Evolutionary conservation across 768 basidiomycete genomes (phyloP), one percentile per base, ranked within the genome.

Genomic region (Collybia sp.): DNA sequence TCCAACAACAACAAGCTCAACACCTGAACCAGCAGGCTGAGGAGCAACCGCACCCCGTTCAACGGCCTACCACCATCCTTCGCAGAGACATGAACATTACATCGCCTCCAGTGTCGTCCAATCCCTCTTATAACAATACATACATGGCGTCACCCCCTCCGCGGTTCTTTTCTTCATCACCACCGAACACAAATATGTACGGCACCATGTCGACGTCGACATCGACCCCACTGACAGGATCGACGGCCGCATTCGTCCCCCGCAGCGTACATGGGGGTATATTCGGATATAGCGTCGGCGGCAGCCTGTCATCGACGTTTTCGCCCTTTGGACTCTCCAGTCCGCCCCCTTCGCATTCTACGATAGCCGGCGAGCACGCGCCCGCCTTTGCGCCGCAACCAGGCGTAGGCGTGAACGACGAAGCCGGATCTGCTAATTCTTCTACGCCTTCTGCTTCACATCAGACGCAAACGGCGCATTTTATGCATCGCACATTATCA

Each of bases 91-190:
- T 53, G 30, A 31, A 50, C 25, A 31, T 54, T 8, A 45, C 49
- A 10, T 59, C 60, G 11, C 53, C 61, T 34, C 57, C 54, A 32
- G 48, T 55, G 12, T 46, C 56, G 12, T 40, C 51, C 6, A 51
- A 49, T 25, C 55, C 52, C 35, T 44, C 57, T 32, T 62, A 56
- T 40, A 52, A 51, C 16, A 58, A 61, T 45, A 66, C 60, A 49
- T 66, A 67, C 45, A 60, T 73, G 47, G 65, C 68, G 20, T 72
- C 72, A 25, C 69, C 72, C 12, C 72, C 74, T 38, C 73, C 75
- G 15, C 66, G 73, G 43, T 73, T 75, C 53, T 70, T 69, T 50
- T 63, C 65, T 38, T 64, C 68, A 30, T 68, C 71, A 34, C 64
- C 69, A 16, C 58, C 64, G 8, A 54, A 66, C 3, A 48, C 55